A percentile compares a stretch with the other conserved stretches of the same genome.
Conservation (phyloP, 1,139 yeast genomes). For the Geotrichum siamense region DNA sequence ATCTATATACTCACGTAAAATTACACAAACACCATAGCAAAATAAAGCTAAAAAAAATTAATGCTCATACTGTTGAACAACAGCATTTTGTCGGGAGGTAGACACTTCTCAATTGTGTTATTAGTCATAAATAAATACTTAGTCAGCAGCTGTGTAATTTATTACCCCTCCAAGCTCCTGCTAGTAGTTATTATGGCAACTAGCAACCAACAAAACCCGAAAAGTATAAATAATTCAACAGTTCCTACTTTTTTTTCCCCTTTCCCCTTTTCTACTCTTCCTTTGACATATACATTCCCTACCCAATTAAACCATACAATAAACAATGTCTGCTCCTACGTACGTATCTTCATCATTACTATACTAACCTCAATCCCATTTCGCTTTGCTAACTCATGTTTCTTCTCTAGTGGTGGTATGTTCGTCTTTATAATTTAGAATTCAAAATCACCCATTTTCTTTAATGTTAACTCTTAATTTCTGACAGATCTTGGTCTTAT, state of each 20-base stretch:
- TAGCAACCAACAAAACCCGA: conserved; percentile 2
- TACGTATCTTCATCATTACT: conserved; percentile 4
- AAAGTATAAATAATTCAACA: conserved; percentile 5
- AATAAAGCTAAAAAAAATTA: too few relatives aligned
- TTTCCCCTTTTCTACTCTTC: conserved; percentile 1
- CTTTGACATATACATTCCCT: conserved; percentile 1
- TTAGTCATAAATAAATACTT: conserved; percentile 8
- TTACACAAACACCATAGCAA: too few relatives aligned
- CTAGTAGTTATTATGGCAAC: not conserved
- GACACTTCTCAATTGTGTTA: not conserved
- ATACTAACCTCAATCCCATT: not conserved
- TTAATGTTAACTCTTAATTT: not conserved
- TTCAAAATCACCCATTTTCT: not conserved
- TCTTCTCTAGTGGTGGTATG: conserved; percentile 20
- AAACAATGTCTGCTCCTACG: conserved; percentile 17
- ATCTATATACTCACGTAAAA: too few relatives aligned
- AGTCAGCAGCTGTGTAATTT: not conserved
- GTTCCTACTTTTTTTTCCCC: not conserved
- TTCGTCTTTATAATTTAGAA: not conserved
- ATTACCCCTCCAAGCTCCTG: not conserved
- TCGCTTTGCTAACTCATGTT: conserved; percentile 14
- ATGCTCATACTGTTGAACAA: too few relatives aligned
- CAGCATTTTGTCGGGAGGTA: too few relatives aligned
- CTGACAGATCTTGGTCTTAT: conserved; percentile 85
- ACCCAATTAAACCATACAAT: not conserved